Percentiles rank a stretch among this genome's conserved stretches.
Conservation (phyloP, 1,284 basidiomycete species). For the Cystobasidiaceae sp. region DNA sequence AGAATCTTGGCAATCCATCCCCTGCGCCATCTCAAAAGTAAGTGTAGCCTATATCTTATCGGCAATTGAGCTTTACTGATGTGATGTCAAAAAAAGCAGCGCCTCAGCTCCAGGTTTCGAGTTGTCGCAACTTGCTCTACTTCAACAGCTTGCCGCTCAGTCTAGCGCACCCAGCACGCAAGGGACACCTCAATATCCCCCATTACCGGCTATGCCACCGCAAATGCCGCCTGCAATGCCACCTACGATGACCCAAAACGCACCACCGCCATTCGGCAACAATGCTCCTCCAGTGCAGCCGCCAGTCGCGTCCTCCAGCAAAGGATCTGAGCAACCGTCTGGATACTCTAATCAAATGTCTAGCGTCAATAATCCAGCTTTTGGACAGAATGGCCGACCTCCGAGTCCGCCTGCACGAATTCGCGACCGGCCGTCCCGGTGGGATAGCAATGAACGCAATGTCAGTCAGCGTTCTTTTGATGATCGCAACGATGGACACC, state of each 20-base stretch:
- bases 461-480: neutral
- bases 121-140: conserved; percentile 5
- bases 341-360: too few species aligned
- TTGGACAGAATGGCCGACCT: neutral
- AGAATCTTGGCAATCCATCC: neutral
- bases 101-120: neutral
- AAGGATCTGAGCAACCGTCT: too few species aligned
- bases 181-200: neutral
- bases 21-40: neutral
- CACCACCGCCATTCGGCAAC: neutral
- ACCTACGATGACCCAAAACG: neutral
- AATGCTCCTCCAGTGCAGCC: too few species aligned
- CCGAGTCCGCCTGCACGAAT: neutral
- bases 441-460: conserved; percentile 3
- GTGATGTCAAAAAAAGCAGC: neutral
- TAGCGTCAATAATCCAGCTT: too few species aligned
- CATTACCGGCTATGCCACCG: neutral
- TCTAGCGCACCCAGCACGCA: neutral
- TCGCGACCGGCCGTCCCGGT: neutral
- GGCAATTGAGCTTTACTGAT: neutral
- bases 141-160: conserved; percentile 25
- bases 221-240: too few species aligned
- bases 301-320: neutral
- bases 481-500: neutral
- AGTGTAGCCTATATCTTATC: neutral